phyloP scores from a whole-genome alignment of 1,139 yeast genomes.

The Debaryomyces psychrophilus region DNA sequence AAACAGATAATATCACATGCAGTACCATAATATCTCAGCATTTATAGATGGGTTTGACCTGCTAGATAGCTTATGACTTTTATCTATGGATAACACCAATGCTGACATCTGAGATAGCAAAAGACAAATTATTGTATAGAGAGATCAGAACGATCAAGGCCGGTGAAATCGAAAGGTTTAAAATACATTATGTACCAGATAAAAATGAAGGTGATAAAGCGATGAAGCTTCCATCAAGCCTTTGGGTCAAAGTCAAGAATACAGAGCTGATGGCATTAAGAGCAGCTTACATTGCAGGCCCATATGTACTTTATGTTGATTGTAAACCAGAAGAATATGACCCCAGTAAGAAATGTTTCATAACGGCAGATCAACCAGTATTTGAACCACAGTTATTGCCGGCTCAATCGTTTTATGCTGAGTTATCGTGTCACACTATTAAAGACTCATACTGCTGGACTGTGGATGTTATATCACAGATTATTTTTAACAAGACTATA shows the following conservation, averaged over 20 bases:
- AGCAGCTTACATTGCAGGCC: slow-evolving; percentile 91
- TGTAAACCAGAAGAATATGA: slow-evolving; percentile 67
- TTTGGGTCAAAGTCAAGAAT: slow-evolving; percentile 73
- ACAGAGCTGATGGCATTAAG: slow-evolving; percentile 73
- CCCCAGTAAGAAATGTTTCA: slow-evolving; percentile 53
- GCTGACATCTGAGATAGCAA: slow-evolving; percentile 5
- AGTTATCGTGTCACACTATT: slow-evolving; percentile 43
- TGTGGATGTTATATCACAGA: slow-evolving; percentile 84
- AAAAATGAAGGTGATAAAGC: slow-evolving; percentile 19
- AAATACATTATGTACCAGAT: slow-evolving; percentile 35
- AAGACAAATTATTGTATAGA: slow-evolving; percentile 35
- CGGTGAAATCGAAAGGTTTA: slow-evolving; percentile 43
- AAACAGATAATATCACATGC: neutral
- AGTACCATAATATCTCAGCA: neutral
- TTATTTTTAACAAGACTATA: slow-evolving; percentile 72
- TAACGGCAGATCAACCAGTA: slow-evolving; percentile 68
- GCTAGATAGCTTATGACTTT: neutral
- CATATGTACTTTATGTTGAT: slow-evolving; percentile 85
- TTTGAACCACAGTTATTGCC: slow-evolving; percentile 72
- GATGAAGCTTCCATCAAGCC: slow-evolving; percentile 26
- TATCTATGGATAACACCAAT: neutral
- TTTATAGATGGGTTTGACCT: neutral
- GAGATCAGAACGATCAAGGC: slow-evolving; percentile 38
- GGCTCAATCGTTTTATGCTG: slow-evolving; percentile 59
- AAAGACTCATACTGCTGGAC: slow-evolving; percentile 65